Evolutionary conservation across 805 yeast species (phyloP).

Genomic region (Alloascoidea africana): DNA sequence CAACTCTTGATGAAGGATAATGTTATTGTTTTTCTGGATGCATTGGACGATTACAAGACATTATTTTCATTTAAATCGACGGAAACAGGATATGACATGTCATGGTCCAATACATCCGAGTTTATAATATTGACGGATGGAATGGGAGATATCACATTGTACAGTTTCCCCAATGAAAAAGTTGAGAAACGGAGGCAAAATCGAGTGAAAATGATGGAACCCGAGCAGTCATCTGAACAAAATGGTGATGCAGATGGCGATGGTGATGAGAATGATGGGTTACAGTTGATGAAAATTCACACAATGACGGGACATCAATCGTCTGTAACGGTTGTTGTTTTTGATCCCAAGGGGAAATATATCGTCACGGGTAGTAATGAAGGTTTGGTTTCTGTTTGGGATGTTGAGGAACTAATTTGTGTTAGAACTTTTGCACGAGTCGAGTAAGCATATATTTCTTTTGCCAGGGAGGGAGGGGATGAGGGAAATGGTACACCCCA

Average conservation of each 20-base stretch:
- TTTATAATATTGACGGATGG: constrained; percentile 11
- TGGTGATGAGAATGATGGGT: neutral
- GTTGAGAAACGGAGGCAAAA: too few relatives aligned
- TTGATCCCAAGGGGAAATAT: constrained; percentile 38
- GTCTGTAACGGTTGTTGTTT: constrained; percentile 26
- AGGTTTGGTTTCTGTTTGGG: constrained; percentile 40
- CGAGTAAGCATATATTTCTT: constrained; percentile 13
- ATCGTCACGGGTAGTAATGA: constrained; percentile 42
- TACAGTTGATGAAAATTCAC: constrained; percentile 6
- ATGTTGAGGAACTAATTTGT: constrained; percentile 22
- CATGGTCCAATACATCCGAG: constrained; percentile 19
- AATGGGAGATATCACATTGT: neutral
- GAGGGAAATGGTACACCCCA: neutral
- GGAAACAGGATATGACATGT: constrained; percentile 19
- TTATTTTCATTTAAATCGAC: neutral
- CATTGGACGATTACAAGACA: neutral
- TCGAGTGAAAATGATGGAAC: neutral
- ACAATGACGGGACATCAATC: constrained; percentile 32
- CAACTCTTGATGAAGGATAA: too few relatives aligned
- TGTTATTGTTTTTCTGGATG: neutral
- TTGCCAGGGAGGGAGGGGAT: neutral
- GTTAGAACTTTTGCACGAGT: constrained; percentile 22
- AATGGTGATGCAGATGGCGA: neutral
- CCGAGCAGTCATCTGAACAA: too few relatives aligned
- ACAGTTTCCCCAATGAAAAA: neutral